These are phyloP conservation scores for Verticillium albo-atrum DNA, from an alignment of 2,329 filamentous ascomycete genomes.

Conservation along the genomic window DNA sequence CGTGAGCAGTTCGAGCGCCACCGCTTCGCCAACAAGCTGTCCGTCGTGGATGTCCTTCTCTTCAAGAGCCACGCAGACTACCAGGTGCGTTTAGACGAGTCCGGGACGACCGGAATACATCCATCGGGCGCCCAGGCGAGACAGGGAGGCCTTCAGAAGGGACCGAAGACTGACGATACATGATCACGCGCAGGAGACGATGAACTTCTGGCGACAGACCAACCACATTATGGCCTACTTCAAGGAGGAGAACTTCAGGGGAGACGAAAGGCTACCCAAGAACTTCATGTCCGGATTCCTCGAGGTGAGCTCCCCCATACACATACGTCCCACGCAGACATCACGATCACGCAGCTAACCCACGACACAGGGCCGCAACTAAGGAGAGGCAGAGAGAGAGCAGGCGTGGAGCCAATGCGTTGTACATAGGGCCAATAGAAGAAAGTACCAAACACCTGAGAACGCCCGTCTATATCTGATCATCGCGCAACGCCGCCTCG, in stretches of 20 bases:
- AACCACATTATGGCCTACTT: conserved; percentile 97
- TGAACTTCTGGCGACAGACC: conserved; percentile 99
- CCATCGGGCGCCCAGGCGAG: conserved; percentile 4
- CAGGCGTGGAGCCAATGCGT: background rate
- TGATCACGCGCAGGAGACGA: conserved; percentile 66
- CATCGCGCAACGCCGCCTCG: background rate
- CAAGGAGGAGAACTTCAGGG: conserved; percentile 73
- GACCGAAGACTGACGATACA: background rate
- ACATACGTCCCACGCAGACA: background rate
- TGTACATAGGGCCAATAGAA: conserved; percentile 4
- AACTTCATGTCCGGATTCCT: conserved; percentile 95
- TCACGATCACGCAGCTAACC: background rate
- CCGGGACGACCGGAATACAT: too few relatives aligned
- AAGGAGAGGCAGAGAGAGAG: background rate
- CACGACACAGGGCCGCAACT: conserved; percentile 15
- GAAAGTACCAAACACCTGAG: conserved; percentile 15
- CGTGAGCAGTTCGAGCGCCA: conserved; percentile 96
- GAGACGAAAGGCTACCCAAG: conserved; percentile 73
- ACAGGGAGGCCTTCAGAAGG: background rate
- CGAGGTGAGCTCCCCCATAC: conserved; percentile 63
- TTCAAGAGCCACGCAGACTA: conserved; percentile 91
- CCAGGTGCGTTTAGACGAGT: conserved; percentile 58
- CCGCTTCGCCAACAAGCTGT: conserved; percentile 85
- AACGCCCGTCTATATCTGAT: conserved; percentile 20
- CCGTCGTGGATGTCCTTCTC: conserved; percentile 82